Base-by-base conservation (phyloP, 2,329 filamentous ascomycete species). In the Apiospora koreana region DNA sequence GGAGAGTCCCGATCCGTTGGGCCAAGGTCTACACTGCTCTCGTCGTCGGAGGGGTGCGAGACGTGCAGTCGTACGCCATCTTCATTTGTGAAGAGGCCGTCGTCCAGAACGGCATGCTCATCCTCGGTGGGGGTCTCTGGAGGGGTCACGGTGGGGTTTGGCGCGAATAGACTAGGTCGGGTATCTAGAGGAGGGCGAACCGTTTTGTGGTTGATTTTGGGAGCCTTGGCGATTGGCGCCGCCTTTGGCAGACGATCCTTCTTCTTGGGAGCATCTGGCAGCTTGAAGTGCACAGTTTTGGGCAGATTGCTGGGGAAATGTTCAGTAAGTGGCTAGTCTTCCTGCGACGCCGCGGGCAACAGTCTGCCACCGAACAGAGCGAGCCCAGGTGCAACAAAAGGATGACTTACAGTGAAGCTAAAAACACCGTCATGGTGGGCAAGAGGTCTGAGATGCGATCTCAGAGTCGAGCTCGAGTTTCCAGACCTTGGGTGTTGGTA, bases 251-350 rank as follows among this genome's bases (percentile, higher is more conserved):
- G 73, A 77, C 73, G 68, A 79, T 79, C 74, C 76, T 79, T 71
- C 78, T 78, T 72, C 83, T 81, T 82, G 68, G 84, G 83, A 42
- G 85, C 86, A 48, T 86, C 86, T 14, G 89, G 88, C 70, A 93
- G 86, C 75, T 91, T 91, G 81, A 98, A 98, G 81, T 97, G 91
- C 77, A 97, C 87, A 50, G 95, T 98, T 80, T 97, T 95, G 43
- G 95, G 95, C 45, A 98, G 88, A 79, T 97, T 97, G 70, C 95
- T 97, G 79, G 4, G 66, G n/a, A 25, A 41, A 23, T 28, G 50
- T 38, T 38, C 31, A 62, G 54, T 62, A 62, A 62, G 50, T 28
- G 28, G 16, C 21, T n/a, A 35, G 38, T 38, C 21, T n/a, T 58
- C 28, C 21, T 35, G 50, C 16, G 16, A 9, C 9, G 54, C 12